Conservation (phyloP, 2,329 filamentous ascomycete species). For the Aureobasidium sp. region DNA sequence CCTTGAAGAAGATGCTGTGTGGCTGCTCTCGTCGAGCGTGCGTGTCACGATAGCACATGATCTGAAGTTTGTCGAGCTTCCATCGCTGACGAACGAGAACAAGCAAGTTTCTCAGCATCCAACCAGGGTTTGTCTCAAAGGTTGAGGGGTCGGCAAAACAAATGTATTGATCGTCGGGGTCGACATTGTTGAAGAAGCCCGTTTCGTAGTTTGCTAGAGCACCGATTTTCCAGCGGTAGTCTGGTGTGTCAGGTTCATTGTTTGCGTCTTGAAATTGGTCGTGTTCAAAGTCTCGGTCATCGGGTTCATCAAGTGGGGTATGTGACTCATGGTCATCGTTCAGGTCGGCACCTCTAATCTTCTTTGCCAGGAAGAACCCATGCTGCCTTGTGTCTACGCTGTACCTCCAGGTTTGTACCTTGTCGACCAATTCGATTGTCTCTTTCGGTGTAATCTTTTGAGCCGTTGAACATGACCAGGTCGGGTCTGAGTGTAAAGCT, state of each 20-base stretch:
- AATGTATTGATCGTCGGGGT: constrained; percentile 69
- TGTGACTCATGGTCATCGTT: constrained; percentile 25
- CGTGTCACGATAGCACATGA: constrained; percentile 84
- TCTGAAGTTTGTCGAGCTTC: constrained; percentile 66
- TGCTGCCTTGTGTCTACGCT: constrained; percentile 74
- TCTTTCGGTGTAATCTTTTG: constrained; percentile 56
- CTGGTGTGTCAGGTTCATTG: constrained; percentile 42
- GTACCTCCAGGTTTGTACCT: constrained; percentile 82
- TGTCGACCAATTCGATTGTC: constrained; percentile 70
- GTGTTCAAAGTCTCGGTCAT: constrained; percentile 25
- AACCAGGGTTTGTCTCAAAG: constrained; percentile 78
- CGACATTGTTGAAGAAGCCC: constrained; percentile 73
- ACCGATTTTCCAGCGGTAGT: constrained; percentile 70
- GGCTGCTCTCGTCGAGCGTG: constrained; percentile 70
- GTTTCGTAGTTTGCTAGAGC: constrained; percentile 71
- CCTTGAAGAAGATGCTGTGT: constrained; percentile 68
- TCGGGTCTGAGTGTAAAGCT: constrained; percentile 78
- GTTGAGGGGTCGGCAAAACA: constrained; percentile 91
- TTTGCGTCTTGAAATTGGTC: constrained; percentile 33
- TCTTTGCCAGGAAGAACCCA: constrained; percentile 94
- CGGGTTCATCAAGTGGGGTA: constrained; percentile 23
- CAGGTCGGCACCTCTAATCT: constrained; percentile 39
- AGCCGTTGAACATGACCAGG: constrained; percentile 47
- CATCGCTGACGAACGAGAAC: constrained; percentile 79
- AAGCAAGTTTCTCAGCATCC: constrained; percentile 85